phyloP scores from a whole-genome alignment of 768 basidiomycete species.

The Russula vinacea region DNA sequence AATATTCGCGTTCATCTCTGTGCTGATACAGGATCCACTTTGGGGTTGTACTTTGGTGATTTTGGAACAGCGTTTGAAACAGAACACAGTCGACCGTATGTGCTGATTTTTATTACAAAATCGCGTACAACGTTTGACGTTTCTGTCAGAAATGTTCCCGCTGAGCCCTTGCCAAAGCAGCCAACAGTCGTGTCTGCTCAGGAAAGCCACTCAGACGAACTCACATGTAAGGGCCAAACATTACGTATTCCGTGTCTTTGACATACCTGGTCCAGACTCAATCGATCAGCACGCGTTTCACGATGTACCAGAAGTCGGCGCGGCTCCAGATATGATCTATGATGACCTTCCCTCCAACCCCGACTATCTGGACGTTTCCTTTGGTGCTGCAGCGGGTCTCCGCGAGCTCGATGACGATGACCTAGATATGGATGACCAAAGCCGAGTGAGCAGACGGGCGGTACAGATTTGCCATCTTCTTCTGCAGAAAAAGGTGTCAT shows the following conservation, averaged over 20 bases:
- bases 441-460: slow-evolving; percentile 12
- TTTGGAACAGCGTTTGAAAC: slow-evolving; percentile 46
- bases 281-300: slow-evolving; percentile 83
- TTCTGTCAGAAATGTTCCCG: background rate
- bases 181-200: slow-evolving; percentile 24
- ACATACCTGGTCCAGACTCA: slow-evolving; percentile 46
- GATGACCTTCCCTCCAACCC: slow-evolving; percentile 89
- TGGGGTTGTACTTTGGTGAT: slow-evolving; percentile 55
- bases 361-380: slow-evolving; percentile 84
- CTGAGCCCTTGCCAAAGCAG: slow-evolving; percentile 4
- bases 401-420: slow-evolving; percentile 71
- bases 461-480: slow-evolving; percentile 2
- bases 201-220: slow-evolving; percentile 23
- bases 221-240: slow-evolving; percentile 33
- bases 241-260: background rate
- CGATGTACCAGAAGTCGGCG: slow-evolving; percentile 68
- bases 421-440: slow-evolving; percentile 58
- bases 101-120: background rate
- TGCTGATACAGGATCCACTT: slow-evolving; percentile 66
- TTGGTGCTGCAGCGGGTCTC: slow-evolving; percentile 73
- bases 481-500: slow-evolving; percentile 39
- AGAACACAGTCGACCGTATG: slow-evolving; percentile 34
- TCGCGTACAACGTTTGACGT: background rate
- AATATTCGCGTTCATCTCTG: slow-evolving; percentile 64
- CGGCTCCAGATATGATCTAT: slow-evolving; percentile 80